Conservation (phyloP, 768 basidiomycete species). For the Russula dissimulans region DNA sequence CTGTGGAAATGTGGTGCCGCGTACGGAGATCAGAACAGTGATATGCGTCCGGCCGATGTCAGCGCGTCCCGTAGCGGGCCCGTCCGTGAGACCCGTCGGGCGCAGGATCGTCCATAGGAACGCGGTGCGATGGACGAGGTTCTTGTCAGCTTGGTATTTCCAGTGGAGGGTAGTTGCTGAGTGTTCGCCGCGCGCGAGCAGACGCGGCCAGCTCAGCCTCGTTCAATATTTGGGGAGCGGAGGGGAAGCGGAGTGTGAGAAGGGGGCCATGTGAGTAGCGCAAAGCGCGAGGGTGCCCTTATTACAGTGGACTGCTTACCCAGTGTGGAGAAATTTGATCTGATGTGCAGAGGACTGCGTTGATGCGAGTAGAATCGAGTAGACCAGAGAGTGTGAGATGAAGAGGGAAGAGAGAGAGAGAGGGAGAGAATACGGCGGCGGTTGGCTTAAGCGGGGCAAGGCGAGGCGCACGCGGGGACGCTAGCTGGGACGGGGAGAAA, state of each 20-base stretch:
- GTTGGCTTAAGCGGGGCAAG: no score
- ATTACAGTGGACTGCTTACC: conserved; percentile 27
- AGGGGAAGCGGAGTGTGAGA: no score
- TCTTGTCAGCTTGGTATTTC: conserved; percentile 37
- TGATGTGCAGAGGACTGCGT: no score
- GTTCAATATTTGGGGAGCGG: conserved; percentile 24
- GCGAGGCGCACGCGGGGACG: no score
- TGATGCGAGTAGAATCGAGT: no score
- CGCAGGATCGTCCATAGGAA: conserved; percentile 63
- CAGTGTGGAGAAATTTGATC: conserved; percentile 43
- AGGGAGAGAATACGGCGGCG: no score
- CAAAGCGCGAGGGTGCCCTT: no score
- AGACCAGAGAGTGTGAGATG: no score
- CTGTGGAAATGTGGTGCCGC: conserved; percentile 14
- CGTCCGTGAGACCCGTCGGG: conserved; percentile 48
- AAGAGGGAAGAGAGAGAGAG: no score
- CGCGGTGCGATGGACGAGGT: conserved; percentile 36
- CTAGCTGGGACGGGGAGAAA: no score
- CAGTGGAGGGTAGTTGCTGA: conserved; percentile 34
- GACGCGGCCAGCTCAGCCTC: conserved; percentile 39
- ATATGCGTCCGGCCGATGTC: conserved; percentile 47
- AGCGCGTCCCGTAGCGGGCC: conserved; percentile 42
- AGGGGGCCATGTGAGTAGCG: no score
- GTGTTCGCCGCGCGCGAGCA: conserved; percentile 35
- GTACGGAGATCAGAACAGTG: conserved; percentile 38